Conservation (phyloP, 495 filamentous ascomycete genomes). For the Polyplosphaeria fusca region DNA sequence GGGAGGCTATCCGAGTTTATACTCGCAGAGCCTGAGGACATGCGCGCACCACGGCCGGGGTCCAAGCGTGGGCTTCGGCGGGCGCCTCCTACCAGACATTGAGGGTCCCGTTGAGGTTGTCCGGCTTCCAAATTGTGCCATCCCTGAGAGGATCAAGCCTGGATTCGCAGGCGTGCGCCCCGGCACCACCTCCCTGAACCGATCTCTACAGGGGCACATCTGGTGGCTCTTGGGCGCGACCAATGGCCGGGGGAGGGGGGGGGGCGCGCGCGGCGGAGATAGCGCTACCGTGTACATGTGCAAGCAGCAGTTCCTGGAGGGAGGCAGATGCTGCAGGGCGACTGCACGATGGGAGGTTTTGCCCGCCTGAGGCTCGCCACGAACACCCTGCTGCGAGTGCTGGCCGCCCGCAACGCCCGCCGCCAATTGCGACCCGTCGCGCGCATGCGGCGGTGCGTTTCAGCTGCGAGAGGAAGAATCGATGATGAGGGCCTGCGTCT, state of each 20-base stretch:
- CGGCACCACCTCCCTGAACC: constrained; percentile 10
- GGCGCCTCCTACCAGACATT: constrained; percentile 21
- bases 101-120: constrained; percentile 17
- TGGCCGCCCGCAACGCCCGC: not conserved
- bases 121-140: constrained; percentile 24
- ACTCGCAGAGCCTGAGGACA: not conserved
- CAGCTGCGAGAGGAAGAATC: constrained; percentile 8
- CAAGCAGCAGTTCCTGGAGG: too few species aligned
- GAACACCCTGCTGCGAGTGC: not conserved
- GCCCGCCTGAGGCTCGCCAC: constrained; percentile 15
- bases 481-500: constrained; percentile 12
- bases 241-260: not conserved
- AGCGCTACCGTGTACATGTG: not conserved
- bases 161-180: not conserved
- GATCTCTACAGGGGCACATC: constrained; percentile 19
- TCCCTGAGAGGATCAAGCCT: constrained; percentile 22
- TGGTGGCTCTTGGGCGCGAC: constrained; percentile 1
- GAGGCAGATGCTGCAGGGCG: not conserved
- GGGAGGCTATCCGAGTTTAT: not conserved
- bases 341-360: not conserved
- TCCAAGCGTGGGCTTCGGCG: not conserved
- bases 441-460: constrained; percentile 3
- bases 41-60: not conserved
- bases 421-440: not conserved
- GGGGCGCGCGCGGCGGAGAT: constrained; percentile 6